A percentile compares a stretch with the other conserved stretches of the same genome.
phyloP scores from a whole-genome alignment of 2,329 filamentous ascomycete genomes.

The Phyllachora maydis region DNA sequence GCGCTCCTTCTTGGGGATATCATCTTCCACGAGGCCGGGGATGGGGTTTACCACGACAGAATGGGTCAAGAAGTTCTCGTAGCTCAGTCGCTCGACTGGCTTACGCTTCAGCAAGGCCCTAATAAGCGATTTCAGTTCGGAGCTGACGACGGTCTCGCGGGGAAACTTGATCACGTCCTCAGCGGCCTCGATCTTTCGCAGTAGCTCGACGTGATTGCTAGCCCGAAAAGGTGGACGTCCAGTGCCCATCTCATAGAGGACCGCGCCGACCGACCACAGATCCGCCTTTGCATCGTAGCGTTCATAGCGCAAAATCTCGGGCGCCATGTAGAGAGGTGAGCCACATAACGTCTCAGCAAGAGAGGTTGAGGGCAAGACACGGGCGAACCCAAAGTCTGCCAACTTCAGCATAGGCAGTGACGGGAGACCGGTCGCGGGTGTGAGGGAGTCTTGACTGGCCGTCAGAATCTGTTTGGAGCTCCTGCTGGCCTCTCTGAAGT shows the following conservation, averaged over 20 bases:
- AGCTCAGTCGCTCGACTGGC: slow-evolving; percentile 67
- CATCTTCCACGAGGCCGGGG: slow-evolving; percentile 63
- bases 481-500: slow-evolving; percentile 41
- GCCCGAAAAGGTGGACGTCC: slow-evolving; percentile 83
- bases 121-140: slow-evolving; percentile 64
- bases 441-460: slow-evolving; percentile 60
- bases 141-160: slow-evolving; percentile 46
- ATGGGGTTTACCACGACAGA: slow-evolving; percentile 54
- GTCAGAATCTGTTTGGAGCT: slow-evolving; percentile 50
- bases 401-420: slow-evolving; percentile 93
- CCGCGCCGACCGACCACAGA: slow-evolving; percentile 92
- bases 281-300: slow-evolving; percentile 95
- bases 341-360: slow-evolving; percentile 92
- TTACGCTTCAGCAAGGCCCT: slow-evolving; percentile 65
- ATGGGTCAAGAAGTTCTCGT: slow-evolving; percentile 68
- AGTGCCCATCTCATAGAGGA: slow-evolving; percentile 86
- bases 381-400: slow-evolving; percentile 95
- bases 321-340: slow-evolving; percentile 95
- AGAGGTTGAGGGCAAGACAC: slow-evolving; percentile 74
- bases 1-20: slow-evolving; percentile 26
- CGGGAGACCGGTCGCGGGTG: slow-evolving; percentile 59
- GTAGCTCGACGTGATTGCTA: slow-evolving; percentile 80
- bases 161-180: slow-evolving; percentile 76
- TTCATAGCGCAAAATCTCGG: slow-evolving; percentile 90
- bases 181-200: slow-evolving; percentile 76